Percentiles rank a stretch among this genome's conserved stretches.
phyloP scores from a whole-genome alignment of 768 basidiomycete genomes.

The Coprinopsis strossmayeri region DNA sequence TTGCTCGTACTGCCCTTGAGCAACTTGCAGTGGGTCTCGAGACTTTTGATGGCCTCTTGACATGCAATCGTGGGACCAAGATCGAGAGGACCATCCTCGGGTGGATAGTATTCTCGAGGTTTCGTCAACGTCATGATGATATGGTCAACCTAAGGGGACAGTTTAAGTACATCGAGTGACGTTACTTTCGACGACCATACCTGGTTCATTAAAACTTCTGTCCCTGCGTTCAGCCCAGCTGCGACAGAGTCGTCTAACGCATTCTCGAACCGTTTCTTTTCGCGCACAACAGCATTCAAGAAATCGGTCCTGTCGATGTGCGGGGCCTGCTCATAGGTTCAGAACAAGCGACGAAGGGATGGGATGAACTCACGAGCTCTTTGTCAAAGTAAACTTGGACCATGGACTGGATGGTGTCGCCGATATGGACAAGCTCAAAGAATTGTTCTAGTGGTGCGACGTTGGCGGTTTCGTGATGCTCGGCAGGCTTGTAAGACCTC shows the following conservation, averaged over 20 bases:
- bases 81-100: constrained; percentile 72
- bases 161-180: too few species aligned
- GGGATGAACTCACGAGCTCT: constrained; percentile 60
- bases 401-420: constrained; percentile 96
- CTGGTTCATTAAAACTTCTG: constrained; percentile 94
- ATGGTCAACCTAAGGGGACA: constrained; percentile 88
- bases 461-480: constrained; percentile 71
- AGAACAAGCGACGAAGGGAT: not conserved
- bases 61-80: constrained; percentile 85
- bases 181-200: constrained; percentile 32
- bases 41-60: constrained; percentile 80
- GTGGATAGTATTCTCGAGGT: constrained; percentile 86
- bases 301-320: constrained; percentile 95
- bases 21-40: constrained; percentile 87
- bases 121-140: constrained; percentile 79
- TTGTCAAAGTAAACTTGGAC: constrained; percentile 98
- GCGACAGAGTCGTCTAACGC: constrained; percentile 91
- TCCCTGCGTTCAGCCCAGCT: constrained; percentile 88
- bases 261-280: constrained; percentile 96
- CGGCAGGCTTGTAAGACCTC: constrained; percentile 83
- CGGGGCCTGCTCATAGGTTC: constrained; percentile 42
- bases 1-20: constrained; percentile 91
- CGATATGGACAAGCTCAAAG: constrained; percentile 95
- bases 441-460: constrained; percentile 95
- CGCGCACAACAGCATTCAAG: constrained; percentile 84